Evolutionary conservation across 768 basidiomycete genomes (phyloP).

Genomic region (Cyclocybe aegerita): DNA sequence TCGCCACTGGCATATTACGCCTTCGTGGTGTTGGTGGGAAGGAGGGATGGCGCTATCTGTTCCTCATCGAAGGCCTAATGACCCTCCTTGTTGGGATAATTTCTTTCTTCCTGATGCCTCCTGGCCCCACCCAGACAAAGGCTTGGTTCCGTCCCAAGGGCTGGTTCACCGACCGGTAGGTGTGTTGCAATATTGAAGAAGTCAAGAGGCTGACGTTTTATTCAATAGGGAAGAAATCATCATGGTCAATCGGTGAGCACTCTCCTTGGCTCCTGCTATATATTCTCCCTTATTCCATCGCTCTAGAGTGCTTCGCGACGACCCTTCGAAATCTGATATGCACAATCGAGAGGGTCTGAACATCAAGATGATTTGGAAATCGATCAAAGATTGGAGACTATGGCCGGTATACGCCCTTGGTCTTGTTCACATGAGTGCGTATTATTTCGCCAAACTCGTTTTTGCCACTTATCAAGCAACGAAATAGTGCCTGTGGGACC

Average conservation of each 20-base stretch:
- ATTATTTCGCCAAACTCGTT: neutral
- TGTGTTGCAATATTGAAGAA: neutral
- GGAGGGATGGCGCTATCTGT: constrained; percentile 60
- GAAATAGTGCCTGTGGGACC: too few species aligned
- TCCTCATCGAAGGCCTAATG: constrained; percentile 51
- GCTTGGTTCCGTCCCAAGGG: constrained; percentile 58
- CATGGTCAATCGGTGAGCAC: constrained; percentile 51
- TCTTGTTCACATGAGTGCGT: constrained; percentile 50
- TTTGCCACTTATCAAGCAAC: neutral
- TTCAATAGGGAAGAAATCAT: constrained; percentile 54
- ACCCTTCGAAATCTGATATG: constrained; percentile 68
- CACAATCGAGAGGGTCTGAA: constrained; percentile 69
- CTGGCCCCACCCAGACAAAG: constrained; percentile 65
- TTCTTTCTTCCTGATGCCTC: constrained; percentile 59
- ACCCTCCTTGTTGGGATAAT: constrained; percentile 50
- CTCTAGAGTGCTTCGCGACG: constrained; percentile 53
- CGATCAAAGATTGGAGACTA: constrained; percentile 57
- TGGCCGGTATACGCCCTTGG: constrained; percentile 68
- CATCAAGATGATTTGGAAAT: constrained; percentile 45
- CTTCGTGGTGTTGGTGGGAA: constrained; percentile 52
- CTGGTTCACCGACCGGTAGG: constrained; percentile 63
- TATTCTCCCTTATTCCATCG: neutral
- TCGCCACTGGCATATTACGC: constrained; percentile 61
- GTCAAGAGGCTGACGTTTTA: neutral
- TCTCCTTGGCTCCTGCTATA: neutral